A percentile compares a stretch with the other conserved stretches of the same genome.
Evolutionary conservation across 2,329 filamentous ascomycete species (phyloP).

Genomic region (Neopestalotiopsis clavispora): DNA sequence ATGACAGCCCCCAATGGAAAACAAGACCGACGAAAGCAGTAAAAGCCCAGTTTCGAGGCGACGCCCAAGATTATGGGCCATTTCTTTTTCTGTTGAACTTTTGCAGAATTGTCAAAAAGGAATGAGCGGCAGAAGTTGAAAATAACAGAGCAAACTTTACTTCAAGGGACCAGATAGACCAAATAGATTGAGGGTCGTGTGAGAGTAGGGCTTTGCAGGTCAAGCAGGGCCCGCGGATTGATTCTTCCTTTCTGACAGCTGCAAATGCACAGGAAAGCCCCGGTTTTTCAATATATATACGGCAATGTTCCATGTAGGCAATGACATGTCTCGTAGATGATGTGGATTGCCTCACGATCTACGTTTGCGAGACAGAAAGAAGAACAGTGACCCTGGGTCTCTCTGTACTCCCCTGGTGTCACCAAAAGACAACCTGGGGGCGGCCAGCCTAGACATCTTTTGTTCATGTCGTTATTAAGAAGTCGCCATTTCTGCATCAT

Average conservation of each 20-base stretch:
- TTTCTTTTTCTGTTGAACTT: too few relatives aligned
- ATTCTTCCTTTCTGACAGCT: background rate
- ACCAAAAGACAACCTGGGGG: background rate
- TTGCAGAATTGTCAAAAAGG: too few relatives aligned
- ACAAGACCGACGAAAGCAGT: background rate
- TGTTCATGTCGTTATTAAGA: background rate
- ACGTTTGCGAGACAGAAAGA: background rate
- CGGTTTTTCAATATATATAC: background rate
- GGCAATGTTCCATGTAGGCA: background rate
- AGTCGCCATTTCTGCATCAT: background rate
- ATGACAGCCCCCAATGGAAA: background rate
- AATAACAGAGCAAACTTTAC: background rate
- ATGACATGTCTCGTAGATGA: background rate
- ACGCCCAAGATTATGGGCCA: too few relatives aligned
- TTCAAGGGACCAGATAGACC: background rate
- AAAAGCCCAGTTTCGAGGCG: too few relatives aligned
- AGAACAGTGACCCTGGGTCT: background rate
- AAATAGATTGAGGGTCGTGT: background rate
- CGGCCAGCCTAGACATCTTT: background rate
- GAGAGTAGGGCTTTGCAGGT: background rate
- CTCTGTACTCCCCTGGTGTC: background rate
- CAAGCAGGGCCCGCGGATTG: background rate
- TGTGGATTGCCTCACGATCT: background rate
- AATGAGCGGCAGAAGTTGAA: too few relatives aligned
- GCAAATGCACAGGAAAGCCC: background rate